A percentile compares a stretch with the other conserved stretches of the same genome.
phyloP scores from a whole-genome alignment of 345 rosid species.

The Turritis glabra region DNA sequence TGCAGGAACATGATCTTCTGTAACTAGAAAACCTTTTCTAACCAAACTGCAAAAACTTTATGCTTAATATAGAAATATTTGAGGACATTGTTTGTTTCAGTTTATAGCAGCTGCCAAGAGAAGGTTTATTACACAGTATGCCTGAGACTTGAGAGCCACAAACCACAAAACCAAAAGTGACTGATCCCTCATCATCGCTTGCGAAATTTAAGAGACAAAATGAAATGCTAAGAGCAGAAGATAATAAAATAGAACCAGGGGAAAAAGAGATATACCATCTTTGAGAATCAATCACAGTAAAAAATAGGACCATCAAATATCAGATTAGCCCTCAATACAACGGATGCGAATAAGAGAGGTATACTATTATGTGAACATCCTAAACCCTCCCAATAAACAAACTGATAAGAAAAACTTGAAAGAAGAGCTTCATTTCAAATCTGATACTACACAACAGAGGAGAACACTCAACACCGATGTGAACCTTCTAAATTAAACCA shows the following conservation, averaged over 20 bases:
- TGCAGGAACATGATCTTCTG: background rate
- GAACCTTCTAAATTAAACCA: too few species aligned
- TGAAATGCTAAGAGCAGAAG: constrained; percentile 1
- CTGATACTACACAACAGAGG: too few species aligned
- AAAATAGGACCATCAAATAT: too few species aligned
- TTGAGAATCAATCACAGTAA: too few species aligned
- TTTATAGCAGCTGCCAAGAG: background rate
- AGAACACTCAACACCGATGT: background rate
- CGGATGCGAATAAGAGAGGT: too few species aligned
- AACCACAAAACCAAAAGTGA: constrained; percentile 4
- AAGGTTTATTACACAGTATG: background rate
- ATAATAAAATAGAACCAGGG: background rate
- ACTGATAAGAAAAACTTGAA: too few species aligned
- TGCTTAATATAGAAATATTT: background rate
- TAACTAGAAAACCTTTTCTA: background rate
- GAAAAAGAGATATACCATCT: background rate
- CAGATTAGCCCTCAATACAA: too few species aligned
- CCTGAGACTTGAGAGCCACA: background rate
- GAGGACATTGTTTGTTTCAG: constrained; percentile 2
- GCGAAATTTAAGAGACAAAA: background rate
- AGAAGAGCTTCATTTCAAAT: too few species aligned
- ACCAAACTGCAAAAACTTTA: constrained; percentile 1
- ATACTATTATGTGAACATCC: too few species aligned
- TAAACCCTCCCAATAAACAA: too few species aligned
- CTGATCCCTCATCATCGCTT: background rate